phyloP scores from a whole-genome alignment of 78 protist genomes.

The Isochrysis galbana region DNA sequence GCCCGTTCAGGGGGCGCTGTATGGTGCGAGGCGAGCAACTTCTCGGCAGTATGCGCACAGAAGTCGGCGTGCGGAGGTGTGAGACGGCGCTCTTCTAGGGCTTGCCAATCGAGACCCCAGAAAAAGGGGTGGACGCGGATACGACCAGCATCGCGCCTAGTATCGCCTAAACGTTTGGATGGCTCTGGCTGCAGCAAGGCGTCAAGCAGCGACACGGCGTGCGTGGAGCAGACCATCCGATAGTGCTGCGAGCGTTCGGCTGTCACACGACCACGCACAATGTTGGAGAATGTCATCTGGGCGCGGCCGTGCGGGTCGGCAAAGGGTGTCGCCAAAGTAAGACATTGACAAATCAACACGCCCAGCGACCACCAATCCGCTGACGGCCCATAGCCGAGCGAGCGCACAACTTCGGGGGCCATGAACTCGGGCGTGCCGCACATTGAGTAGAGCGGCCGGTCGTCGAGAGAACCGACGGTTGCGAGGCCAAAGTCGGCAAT shows the following conservation, averaged over 20 bases:
- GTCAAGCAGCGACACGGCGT: background rate
- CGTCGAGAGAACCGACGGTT: background rate
- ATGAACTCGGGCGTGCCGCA: conserved; percentile 95
- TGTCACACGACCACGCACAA: background rate
- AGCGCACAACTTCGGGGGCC: conserved; percentile 89
- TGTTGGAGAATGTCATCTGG: background rate
- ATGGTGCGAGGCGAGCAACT: background rate
- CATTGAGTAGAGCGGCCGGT: background rate
- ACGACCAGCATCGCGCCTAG: background rate
- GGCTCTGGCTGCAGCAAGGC: background rate
- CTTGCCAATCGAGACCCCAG: background rate
- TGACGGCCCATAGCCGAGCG: background rate
- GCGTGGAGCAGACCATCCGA: background rate
- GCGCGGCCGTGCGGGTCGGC: background rate
- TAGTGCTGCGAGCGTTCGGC: background rate
- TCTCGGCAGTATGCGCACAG: background rate
- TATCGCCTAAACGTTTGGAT: background rate
- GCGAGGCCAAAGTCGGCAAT: conserved; percentile 61
- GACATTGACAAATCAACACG: background rate
- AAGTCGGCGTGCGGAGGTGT: background rate
- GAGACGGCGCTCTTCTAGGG: background rate
- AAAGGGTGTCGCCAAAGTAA: background rate
- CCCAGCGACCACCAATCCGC: conserved; percentile 44
- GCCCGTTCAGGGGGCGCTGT: background rate
- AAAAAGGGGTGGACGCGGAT: background rate